Evolutionary conservation across 2,329 filamentous ascomycete species (phyloP), one percentile per base, ranked within the genome.

Genomic region (Chaetoscypha palmicola): DNA sequence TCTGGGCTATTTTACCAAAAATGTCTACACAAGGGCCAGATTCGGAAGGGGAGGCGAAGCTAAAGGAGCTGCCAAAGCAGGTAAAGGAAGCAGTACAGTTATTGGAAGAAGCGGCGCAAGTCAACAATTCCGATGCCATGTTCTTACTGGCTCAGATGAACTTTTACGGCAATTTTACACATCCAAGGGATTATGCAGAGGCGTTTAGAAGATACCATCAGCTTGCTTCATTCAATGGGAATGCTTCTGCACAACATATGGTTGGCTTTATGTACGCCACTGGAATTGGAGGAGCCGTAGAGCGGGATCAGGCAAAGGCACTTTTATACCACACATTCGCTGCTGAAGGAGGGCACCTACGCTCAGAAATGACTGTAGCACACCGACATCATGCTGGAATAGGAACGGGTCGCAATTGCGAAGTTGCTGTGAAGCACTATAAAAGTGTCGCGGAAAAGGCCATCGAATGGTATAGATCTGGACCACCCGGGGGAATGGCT

Each of bases 191-290:
- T 61, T 88, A 95, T 55, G 71, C 76, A 23, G 73, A 77, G 37
- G 87, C 92, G 0, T 95, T 94, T 62, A 72, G 76, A 52, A 77
- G 87, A 68, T 98, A 97, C 65, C 72, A 85, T 50, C 73, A 81
- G 49, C 74, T 98, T 42, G 87, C 91, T 2, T 73, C 74, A 14
- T 64, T 82, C 47, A 77, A 84, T 53, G 92, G 91, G 34, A 97
- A 98, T 64, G 83, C 79, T 52, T 94, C 91, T 10, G 92, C 92
- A 1, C 88, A 97, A 63, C 84, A 94, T 65, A 96, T 98, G 91
- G 63, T 97, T 36, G 92, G 87, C 0, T 79, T 98, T 56, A 92
- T 95, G 76, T 91, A 98, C 66, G 90, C 90, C 26, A 98, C 92
- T 0, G 92, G 92, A 0, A 74, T 98, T 46, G 90, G 87, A 12